Conservation (phyloP, 768 basidiomycete species). For the Sarcodon sp. region DNA sequence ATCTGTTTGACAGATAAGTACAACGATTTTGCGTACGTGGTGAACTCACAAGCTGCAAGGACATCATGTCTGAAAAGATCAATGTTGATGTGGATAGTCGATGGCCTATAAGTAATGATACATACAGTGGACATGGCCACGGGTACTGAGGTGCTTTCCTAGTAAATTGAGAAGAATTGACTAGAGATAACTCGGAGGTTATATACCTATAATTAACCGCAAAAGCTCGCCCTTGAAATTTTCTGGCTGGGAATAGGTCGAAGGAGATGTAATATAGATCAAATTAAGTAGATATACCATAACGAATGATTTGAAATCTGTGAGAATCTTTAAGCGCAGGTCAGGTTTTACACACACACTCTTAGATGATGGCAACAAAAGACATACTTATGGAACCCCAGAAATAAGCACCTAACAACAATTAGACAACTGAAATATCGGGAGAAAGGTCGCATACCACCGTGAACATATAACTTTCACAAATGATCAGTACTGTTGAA, state of each 20-base stretch:
- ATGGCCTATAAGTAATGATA: neutral
- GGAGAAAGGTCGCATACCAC: slow-evolving; percentile 24
- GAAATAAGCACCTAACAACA: slow-evolving; percentile 39
- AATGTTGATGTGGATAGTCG: neutral
- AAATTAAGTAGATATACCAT: slow-evolving; percentile 21
- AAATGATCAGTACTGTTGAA: slow-evolving; percentile 4
- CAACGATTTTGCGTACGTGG: neutral
- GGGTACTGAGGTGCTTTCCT: slow-evolving; percentile 80
- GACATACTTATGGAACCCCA: slow-evolving; percentile 50
- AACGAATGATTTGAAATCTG: slow-evolving; percentile 45
- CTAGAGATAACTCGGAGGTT: neutral
- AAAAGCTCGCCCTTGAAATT: slow-evolving; percentile 59
- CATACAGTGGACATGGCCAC: slow-evolving; percentile 52
- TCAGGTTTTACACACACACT: neutral
- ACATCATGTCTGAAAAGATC: slow-evolving; percentile 37
- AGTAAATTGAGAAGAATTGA: slow-evolving; percentile 6
- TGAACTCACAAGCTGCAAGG: slow-evolving; percentile 49
- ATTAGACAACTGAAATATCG: neutral
- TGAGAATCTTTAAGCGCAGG: slow-evolving; percentile 31
- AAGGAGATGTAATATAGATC: neutral
- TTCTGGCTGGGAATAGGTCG: slow-evolving; percentile 34
- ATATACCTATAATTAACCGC: slow-evolving; percentile 38
- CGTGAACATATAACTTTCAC: slow-evolving; percentile 50
- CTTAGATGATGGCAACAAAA: neutral
- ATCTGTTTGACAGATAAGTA: slow-evolving; percentile 23